phyloP scores from a whole-genome alignment of 352 stramenopile genomes.

The Globisporangium megalacanthum region DNA sequence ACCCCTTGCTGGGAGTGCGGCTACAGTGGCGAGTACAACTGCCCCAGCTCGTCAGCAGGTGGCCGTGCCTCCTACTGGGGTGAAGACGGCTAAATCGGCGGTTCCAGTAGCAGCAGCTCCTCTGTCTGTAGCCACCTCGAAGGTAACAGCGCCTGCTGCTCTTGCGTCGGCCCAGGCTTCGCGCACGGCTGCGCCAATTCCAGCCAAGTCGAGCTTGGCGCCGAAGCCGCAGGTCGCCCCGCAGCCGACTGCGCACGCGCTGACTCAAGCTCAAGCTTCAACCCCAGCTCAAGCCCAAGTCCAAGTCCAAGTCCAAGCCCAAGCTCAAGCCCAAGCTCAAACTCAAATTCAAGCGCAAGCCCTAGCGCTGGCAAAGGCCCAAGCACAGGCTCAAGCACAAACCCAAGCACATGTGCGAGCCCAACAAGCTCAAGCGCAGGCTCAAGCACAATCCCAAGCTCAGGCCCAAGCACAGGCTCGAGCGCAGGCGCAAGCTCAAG shows the following conservation, averaged over 20 bases:
- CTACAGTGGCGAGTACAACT: background rate
- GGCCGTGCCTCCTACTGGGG: background rate
- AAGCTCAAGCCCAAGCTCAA: slow-evolving; percentile 2
- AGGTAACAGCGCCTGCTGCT: slow-evolving; percentile 3
- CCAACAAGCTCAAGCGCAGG: background rate
- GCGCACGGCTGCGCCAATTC: background rate
- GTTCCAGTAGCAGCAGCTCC: slow-evolving; percentile 13
- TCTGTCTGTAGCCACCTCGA: slow-evolving; percentile 19
- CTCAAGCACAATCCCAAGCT: background rate
- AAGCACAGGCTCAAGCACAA: slow-evolving; percentile 9
- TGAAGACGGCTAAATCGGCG: slow-evolving; percentile 26
- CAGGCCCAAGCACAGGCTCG: slow-evolving; percentile 6
- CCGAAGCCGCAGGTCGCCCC: slow-evolving; percentile 8
- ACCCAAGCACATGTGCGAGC: background rate
- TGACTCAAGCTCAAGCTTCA: slow-evolving; percentile 3
- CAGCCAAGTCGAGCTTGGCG: slow-evolving; percentile 1
- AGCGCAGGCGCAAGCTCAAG: slow-evolving; percentile 8
- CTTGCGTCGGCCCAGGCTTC: background rate
- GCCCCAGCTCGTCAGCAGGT: background rate
- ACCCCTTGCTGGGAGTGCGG: background rate
- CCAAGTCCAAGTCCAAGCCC: slow-evolving; percentile 5
- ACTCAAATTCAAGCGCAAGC: slow-evolving; percentile 1
- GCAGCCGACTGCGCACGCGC: slow-evolving; percentile 9
- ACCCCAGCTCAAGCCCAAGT: slow-evolving; percentile 5
- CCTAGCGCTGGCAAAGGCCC: slow-evolving; percentile 1